Percentiles rank a stretch among this genome's conserved stretches.
Evolutionary conservation across 352 stramenopile genomes (phyloP).

Genomic region (Globisporangium spinosum): DNA sequence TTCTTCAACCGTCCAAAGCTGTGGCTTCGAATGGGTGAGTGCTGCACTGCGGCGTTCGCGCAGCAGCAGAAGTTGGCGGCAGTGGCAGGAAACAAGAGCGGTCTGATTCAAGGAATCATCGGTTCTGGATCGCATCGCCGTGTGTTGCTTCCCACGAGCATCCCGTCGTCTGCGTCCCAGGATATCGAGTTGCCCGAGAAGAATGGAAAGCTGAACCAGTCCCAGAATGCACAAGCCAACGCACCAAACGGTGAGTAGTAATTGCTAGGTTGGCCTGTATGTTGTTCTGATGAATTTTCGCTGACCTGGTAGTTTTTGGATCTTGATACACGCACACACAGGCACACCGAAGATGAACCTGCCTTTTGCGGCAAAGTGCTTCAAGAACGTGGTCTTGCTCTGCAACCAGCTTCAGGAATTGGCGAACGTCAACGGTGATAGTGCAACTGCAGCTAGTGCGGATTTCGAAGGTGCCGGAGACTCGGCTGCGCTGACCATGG

Average conservation of each 20-base stretch:
- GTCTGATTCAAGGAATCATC: conserved; percentile 74
- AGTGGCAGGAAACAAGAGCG: conserved; percentile 73
- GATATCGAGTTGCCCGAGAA: conserved; percentile 71
- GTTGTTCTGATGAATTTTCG: neutral
- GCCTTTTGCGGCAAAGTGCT: conserved; percentile 84
- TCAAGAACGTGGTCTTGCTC: conserved; percentile 84
- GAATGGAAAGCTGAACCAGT: conserved; percentile 36
- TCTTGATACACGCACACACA: conserved; percentile 2
- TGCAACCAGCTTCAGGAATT: conserved; percentile 73
- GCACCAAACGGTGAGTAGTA: conserved; percentile 27
- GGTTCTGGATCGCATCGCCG: conserved; percentile 78
- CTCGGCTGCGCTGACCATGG: conserved; percentile 32
- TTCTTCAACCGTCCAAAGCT: conserved; percentile 91
- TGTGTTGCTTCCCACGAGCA: conserved; percentile 71
- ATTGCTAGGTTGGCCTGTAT: neutral
- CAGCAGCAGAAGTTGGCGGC: conserved; percentile 61
- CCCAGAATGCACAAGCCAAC: conserved; percentile 25
- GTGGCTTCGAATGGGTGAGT: conserved; percentile 91
- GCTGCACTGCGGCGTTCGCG: conserved; percentile 81
- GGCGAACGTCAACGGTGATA: conserved; percentile 29
- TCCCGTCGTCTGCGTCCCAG: conserved; percentile 51
- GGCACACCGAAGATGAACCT: conserved; percentile 77
- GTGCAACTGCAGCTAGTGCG: conserved; percentile 19
- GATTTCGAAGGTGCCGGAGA: conserved; percentile 19
- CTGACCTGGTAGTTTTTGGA: neutral